phyloP scores from a whole-genome alignment of 192 early-diverging fungal species.

The Linnemannia zychae region DNA sequence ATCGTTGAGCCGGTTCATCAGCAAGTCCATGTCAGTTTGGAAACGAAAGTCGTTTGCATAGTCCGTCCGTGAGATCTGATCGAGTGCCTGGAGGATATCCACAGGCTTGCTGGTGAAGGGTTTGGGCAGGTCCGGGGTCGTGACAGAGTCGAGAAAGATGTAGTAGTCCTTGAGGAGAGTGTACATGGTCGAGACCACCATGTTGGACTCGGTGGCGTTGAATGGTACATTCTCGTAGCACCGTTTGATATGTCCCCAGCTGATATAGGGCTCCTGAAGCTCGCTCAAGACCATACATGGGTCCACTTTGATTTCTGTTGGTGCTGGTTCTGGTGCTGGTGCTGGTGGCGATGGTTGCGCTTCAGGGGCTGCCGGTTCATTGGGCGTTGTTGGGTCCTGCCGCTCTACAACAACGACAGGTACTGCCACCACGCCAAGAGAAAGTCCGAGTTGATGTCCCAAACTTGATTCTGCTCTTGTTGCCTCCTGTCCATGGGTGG shows the following conservation, averaged over 20 bases:
- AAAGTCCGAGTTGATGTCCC: too few relatives aligned
- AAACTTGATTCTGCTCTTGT: background rate
- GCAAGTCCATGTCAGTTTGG: conserved; percentile 26
- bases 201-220: conserved; percentile 33
- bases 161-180: conserved; percentile 40
- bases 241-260: background rate
- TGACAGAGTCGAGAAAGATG: conserved; percentile 45
- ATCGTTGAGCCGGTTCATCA: conserved; percentile 38
- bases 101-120: conserved; percentile 41
- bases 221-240: conserved; percentile 39
- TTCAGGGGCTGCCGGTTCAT: background rate
- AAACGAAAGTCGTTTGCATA: conserved; percentile 34
- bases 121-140: conserved; percentile 23
- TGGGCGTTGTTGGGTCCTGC: background rate
- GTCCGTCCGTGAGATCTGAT: conserved; percentile 13
- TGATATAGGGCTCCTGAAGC: conserved; percentile 25
- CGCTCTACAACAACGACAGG: background rate
- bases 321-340: background rate
- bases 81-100: conserved; percentile 27
- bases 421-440: background rate
- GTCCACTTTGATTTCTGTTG: conserved; percentile 1
- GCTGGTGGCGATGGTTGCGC: background rate
- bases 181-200: conserved; percentile 31
- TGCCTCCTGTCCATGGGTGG: background rate
- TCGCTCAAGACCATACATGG: conserved; percentile 22